A percentile compares a stretch with the other conserved stretches of the same genome.
Conservation (phyloP, 2,329 filamentous ascomycete species). For the Neofusicoccum cordaticola region DNA sequence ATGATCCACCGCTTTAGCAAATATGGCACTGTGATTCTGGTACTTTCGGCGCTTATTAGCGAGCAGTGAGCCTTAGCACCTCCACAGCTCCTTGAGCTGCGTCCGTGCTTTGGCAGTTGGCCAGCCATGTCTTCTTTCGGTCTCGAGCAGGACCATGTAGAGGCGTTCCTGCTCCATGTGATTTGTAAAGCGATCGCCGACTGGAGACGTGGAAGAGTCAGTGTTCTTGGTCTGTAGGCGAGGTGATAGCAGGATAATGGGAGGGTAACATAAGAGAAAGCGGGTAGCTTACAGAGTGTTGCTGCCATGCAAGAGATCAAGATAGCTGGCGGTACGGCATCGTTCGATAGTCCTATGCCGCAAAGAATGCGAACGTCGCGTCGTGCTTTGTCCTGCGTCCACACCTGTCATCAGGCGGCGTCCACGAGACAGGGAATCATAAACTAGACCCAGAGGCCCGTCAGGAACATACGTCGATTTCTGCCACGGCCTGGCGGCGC, state of each 20-base stretch:
- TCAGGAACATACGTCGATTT: constrained; percentile 27
- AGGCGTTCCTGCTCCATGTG: neutral
- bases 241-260: too few species aligned
- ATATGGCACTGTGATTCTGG: too few species aligned
- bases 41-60: too few species aligned
- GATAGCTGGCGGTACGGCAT: constrained; percentile 31
- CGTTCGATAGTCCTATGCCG: constrained; percentile 34
- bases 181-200: constrained; percentile 12
- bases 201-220: neutral
- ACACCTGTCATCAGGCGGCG: neutral
- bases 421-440: neutral
- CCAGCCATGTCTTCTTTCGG: constrained; percentile 1
- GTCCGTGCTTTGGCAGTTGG: neutral
- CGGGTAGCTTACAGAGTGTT: constrained; percentile 26
- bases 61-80: neutral
- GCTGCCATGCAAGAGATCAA: constrained; percentile 39
- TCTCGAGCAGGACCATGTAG: neutral
- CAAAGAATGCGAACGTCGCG: constrained; percentile 30
- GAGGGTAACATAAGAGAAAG: too few species aligned
- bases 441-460: too few species aligned
- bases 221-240: too few species aligned
- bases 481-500: constrained; percentile 30
- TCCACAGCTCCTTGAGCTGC: constrained; percentile 5
- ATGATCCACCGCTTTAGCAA: too few species aligned
- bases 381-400: neutral